Conservation (phyloP, 768 basidiomycete species). For the Mycena pura region DNA sequence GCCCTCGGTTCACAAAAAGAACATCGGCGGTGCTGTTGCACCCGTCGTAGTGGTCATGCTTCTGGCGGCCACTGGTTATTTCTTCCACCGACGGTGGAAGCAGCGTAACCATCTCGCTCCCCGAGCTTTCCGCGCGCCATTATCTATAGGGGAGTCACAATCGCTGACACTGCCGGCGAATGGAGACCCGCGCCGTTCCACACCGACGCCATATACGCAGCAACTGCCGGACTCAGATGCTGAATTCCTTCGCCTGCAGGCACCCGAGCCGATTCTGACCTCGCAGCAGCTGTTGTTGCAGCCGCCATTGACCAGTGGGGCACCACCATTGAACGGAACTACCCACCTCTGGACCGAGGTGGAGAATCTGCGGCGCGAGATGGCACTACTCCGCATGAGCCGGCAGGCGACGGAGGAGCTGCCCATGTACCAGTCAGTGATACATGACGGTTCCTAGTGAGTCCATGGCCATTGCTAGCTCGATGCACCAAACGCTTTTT, state of each 20-base stretch:
- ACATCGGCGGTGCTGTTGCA: slow-evolving; percentile 24
- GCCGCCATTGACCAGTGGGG: neutral
- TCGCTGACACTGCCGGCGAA: neutral
- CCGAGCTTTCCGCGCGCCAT: neutral
- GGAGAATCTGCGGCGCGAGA: slow-evolving; percentile 10
- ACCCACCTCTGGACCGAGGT: slow-evolving; percentile 15
- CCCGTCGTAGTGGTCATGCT: neutral
- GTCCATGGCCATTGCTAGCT: too few species aligned
- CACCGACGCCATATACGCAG: too few species aligned
- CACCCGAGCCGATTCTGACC: too few species aligned
- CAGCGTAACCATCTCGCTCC: neutral
- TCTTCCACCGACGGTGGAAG: slow-evolving; percentile 23
- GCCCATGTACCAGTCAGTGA: slow-evolving; percentile 15
- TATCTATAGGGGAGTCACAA: neutral
- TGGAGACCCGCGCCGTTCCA: neutral
- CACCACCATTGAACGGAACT: too few species aligned
- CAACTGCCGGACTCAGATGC: too few species aligned
- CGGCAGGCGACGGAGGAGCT: too few species aligned
- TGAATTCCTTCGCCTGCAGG: too few species aligned
- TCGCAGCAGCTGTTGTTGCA: neutral
- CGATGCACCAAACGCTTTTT: too few species aligned
- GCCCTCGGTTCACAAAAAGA: neutral
- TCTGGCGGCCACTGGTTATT: neutral
- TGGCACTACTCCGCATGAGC: slow-evolving; percentile 8
- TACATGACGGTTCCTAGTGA: neutral